A percentile compares a stretch with the other conserved stretches of the same genome.
Conservation (phyloP, 768 basidiomycete species). For the Coprinopsis marcescibilis region DNA sequence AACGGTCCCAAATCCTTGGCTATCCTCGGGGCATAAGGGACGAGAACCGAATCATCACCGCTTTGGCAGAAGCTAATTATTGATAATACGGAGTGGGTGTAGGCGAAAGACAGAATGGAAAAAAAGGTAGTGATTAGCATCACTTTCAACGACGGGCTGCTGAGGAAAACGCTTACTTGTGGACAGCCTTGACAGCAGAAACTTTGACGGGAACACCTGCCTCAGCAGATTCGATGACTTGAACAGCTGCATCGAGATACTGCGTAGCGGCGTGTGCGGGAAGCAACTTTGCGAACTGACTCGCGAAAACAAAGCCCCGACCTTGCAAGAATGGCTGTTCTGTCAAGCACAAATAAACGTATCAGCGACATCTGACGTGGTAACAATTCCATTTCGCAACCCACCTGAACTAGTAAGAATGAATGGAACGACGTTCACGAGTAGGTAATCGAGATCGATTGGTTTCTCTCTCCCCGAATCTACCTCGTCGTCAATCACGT, state of each 20-base stretch:
- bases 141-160: background rate
- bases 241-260: conserved; percentile 83
- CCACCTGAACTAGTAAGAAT: conserved; percentile 67
- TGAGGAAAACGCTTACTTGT: conserved; percentile 56
- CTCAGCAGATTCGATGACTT: conserved; percentile 69
- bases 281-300: conserved; percentile 74
- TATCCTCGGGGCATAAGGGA: conserved; percentile 65
- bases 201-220: conserved; percentile 87
- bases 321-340: conserved; percentile 93
- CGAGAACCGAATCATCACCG: conserved; percentile 53
- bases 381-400: background rate
- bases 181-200: conserved; percentile 88
- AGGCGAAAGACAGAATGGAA: conserved; percentile 4
- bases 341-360: conserved; percentile 22
- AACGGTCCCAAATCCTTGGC: conserved; percentile 82
- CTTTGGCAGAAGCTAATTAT: conserved; percentile 61
- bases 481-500: conserved; percentile 71
- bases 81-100: conserved; percentile 9
- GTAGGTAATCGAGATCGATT: conserved; percentile 73
- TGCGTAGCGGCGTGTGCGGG: conserved; percentile 70
- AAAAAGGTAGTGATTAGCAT: background rate
- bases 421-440: conserved; percentile 74
- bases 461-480: conserved; percentile 56
- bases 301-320: conserved; percentile 90
- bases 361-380: background rate